A percentile compares a stretch with the other conserved stretches of the same genome.
Conservation (phyloP, 176 grass and related monocot genomes). For the Oryza glaberrima region DNA sequence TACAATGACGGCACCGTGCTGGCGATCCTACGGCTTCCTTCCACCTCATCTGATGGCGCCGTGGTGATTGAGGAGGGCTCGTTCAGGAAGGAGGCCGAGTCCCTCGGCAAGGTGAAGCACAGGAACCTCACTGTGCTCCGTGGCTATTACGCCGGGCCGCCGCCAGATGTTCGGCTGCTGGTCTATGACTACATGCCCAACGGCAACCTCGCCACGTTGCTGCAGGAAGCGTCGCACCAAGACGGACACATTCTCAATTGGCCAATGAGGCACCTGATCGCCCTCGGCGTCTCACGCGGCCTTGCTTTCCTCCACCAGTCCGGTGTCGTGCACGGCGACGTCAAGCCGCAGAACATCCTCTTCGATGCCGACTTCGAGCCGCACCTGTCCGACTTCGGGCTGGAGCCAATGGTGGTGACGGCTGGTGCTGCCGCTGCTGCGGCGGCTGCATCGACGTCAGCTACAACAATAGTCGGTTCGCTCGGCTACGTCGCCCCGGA, state of each 20-base stretch:
- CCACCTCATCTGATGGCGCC: constrained; percentile 81
- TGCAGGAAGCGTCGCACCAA: constrained; percentile 96
- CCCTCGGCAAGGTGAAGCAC: constrained; percentile 95
- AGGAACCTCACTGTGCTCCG: constrained; percentile 92
- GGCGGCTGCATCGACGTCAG: constrained; percentile 56
- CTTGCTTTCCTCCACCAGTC: constrained; percentile 88
- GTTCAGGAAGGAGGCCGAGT: constrained; percentile 95
- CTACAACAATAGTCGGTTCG: constrained; percentile 69
- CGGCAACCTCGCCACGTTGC: constrained; percentile 90
- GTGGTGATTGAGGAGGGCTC: constrained; percentile 87
- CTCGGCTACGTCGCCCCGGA: constrained; percentile 93
- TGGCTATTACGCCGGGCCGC: constrained; percentile 94
- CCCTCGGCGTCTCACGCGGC: constrained; percentile 82
- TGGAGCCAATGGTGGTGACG: constrained; percentile 93
- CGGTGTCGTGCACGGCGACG: constrained; percentile 86
- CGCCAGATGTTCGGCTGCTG: constrained; percentile 87
- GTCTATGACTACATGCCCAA: constrained; percentile 99
- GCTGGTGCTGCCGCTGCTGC: constrained; percentile 72
- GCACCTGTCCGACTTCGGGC: constrained; percentile 90
- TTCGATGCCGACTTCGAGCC: constrained; percentile 98
- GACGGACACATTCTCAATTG: constrained; percentile 97
- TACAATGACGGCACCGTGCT: constrained; percentile 90
- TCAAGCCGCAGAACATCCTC: constrained; percentile 93
- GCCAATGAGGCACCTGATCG: constrained; percentile 99
- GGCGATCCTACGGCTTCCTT: constrained; percentile 85